Base-by-base conservation (phyloP, 2,329 filamentous ascomycete species). In the Xylaria sp. region DNA sequence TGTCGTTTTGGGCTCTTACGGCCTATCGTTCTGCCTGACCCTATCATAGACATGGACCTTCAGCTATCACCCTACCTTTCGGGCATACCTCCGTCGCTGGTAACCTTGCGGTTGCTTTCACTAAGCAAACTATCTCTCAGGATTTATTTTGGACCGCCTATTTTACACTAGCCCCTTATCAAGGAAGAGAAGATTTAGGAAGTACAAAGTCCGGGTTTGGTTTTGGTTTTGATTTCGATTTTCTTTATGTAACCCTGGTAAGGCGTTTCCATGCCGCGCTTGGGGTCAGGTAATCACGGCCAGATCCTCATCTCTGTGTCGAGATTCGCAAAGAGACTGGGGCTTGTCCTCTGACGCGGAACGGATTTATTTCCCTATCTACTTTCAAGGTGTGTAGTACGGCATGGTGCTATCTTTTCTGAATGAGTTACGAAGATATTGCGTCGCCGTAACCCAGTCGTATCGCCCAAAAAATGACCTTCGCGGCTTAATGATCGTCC, bases 381-480 rank as follows among this genome's bases (percentile, higher is more conserved):
- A 57, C 30, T 50, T 48, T 30, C 12, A 39, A 36, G 61, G 58
- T 47, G 42, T 67, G 75, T 76, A 70, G 68, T 70, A 77, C 72
- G 45, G 53, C 73, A 75, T 71, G 21, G 71, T 54, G 65, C 56
- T 61, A 61, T 67, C 59, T 68, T 55, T 51, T 48, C n/a, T 55
- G 58, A 59, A 64, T 62, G 55, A 58, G 55, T 65, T 55, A 69
- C 61, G 54, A 30, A 71, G 67, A 68, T 69, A 71, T 72, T 64
- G 67, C 64, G 66, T 66, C 17, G 48, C 57, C 17, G 42, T n/a
- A 53, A 56, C 55, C 55, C n/a, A 47, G 39, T 57, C 36, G 36
- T 58, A 62, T 48, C 54, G 30, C 36, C 17, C 19, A 51, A 48
- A 53, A 27, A 57, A 27, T 27, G 59, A 71, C 34, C 24, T 36